These are phyloP conservation scores for Ophiocordyceps camponoti-leonardi DNA, from an alignment of 2,329 filamentous ascomycete genomes.

Conservation along the genomic window DNA sequence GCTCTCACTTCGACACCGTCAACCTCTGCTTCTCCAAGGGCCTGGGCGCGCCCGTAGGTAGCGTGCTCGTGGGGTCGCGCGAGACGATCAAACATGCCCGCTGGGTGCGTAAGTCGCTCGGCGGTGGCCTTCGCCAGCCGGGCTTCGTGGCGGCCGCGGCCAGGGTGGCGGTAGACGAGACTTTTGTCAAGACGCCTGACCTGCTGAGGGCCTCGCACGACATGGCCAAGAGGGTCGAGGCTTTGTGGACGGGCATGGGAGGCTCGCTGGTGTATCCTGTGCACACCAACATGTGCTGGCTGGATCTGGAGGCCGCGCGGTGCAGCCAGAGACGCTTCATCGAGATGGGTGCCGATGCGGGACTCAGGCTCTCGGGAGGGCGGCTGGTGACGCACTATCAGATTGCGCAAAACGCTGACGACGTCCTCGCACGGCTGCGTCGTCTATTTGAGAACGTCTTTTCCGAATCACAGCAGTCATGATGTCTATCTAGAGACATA, in stretches of 20 bases:
- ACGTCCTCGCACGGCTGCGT: conserved; percentile 39
- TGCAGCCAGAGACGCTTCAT: conserved; percentile 20
- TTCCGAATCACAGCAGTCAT: not conserved
- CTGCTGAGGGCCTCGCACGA: conserved; percentile 42
- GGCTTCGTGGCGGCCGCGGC: conserved; percentile 59
- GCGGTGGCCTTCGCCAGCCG: conserved; percentile 56
- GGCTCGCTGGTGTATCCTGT: conserved; percentile 52
- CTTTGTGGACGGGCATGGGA: conserved; percentile 52
- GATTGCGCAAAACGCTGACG: conserved; percentile 41
- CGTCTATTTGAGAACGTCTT: conserved; percentile 29
- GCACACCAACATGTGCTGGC: conserved; percentile 87
- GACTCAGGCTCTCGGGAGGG: conserved; percentile 21
- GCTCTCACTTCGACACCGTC: conserved; percentile 53
- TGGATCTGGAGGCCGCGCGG: conserved; percentile 50
- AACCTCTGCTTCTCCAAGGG: conserved; percentile 72
- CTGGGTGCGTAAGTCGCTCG: conserved; percentile 49
- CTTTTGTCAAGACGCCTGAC: conserved; percentile 19
- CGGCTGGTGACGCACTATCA: conserved; percentile 37
- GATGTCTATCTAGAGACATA: too few species aligned
- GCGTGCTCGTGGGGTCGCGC: conserved; percentile 44
- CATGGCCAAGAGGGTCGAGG: conserved; percentile 46
- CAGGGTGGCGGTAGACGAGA: conserved; percentile 43
- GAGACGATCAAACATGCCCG: conserved; percentile 20
- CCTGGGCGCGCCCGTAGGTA: conserved; percentile 65
- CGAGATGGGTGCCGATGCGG: conserved; percentile 21